A percentile compares a stretch with the other conserved stretches of the same genome.
Evolutionary conservation across 495 filamentous ascomycete species (phyloP).

Genomic region (Hypoxylon lenormandii): DNA sequence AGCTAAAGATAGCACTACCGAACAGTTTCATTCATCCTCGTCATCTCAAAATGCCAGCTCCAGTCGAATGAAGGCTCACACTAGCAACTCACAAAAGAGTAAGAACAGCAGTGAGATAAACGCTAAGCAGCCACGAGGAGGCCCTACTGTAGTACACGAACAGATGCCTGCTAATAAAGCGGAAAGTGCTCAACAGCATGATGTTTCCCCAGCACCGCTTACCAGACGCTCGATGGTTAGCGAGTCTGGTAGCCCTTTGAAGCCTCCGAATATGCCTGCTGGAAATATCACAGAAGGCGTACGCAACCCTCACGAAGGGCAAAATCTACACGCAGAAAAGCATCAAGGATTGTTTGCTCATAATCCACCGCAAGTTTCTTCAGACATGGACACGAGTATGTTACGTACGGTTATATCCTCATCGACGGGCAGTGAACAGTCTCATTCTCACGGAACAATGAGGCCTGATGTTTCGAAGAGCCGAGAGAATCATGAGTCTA

Average conservation of each 20-base stretch:
- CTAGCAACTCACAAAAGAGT: not conserved
- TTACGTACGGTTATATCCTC: not conserved
- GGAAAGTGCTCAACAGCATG: not conserved
- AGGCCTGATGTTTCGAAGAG: not conserved
- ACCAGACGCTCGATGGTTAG: conserved; percentile 3
- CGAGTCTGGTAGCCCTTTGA: conserved; percentile 21
- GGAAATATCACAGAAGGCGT: conserved; percentile 1
- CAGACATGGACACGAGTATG: conserved; percentile 6
- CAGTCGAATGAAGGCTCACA: not conserved
- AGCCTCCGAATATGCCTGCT: not conserved
- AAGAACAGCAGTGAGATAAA: not conserved
- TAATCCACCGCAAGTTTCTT: conserved; percentile 1
- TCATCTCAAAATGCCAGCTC: not conserved
- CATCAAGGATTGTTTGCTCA: not conserved
- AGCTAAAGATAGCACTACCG: not conserved
- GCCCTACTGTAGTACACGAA: not conserved
- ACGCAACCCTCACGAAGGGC: conserved; percentile 4
- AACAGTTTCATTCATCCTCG: not conserved
- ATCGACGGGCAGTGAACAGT: not conserved
- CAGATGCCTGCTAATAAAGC: not conserved
- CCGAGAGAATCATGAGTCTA: not conserved
- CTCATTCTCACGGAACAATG: not conserved
- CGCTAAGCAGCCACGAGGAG: not conserved
- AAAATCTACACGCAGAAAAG: not conserved
- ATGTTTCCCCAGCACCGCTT: not conserved